Evolutionary conservation across 2,329 filamentous ascomycete genomes (phyloP).

Genomic region (Pseudogymnoascus sp.): DNA sequence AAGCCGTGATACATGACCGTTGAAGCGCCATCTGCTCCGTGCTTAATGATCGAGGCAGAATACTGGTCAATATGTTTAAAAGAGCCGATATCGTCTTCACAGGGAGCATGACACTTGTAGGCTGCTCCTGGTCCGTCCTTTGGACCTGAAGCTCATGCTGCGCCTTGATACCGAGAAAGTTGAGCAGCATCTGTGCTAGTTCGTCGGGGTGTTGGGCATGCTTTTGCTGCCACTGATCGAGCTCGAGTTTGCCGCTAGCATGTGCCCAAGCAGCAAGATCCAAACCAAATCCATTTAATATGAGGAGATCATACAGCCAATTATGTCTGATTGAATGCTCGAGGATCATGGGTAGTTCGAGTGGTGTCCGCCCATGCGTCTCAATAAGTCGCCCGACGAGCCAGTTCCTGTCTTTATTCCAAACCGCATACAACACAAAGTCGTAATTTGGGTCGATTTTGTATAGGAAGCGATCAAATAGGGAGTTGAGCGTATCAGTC

Average conservation of each 20-base stretch:
- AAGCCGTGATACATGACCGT: conserved; percentile 81
- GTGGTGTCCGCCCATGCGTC: conserved; percentile 61
- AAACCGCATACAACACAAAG: conserved; percentile 84
- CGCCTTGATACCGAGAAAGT: conserved; percentile 79
- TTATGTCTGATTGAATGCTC: conserved; percentile 73
- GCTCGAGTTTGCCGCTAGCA: conserved; percentile 68
- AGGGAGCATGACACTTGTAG: conserved; percentile 65
- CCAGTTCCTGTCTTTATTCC: conserved; percentile 85
- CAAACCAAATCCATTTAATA: conserved; percentile 67
- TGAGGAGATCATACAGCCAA: conserved; percentile 69
- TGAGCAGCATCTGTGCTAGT: conserved; percentile 63
- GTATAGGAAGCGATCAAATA: conserved; percentile 76
- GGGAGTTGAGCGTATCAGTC: conserved; percentile 63
- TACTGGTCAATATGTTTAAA: conserved; percentile 70
- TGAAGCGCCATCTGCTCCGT: conserved; percentile 73
- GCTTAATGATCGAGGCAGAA: conserved; percentile 48
- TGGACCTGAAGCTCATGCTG: conserved; percentile 71
- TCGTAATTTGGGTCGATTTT: conserved; percentile 71
- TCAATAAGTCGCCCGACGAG: conserved; percentile 74
- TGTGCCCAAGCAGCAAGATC: conserved; percentile 83
- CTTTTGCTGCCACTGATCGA: conserved; percentile 71
- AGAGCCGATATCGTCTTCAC: conserved; percentile 79
- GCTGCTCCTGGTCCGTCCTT: conserved; percentile 55
- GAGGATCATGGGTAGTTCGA: conserved; percentile 60
- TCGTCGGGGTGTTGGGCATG: conserved; percentile 58